A percentile compares a stretch with the other conserved stretches of the same genome.
Conservation (phyloP, 1,139 yeast species). For the Meyerozyma guilliermondii region DNA sequence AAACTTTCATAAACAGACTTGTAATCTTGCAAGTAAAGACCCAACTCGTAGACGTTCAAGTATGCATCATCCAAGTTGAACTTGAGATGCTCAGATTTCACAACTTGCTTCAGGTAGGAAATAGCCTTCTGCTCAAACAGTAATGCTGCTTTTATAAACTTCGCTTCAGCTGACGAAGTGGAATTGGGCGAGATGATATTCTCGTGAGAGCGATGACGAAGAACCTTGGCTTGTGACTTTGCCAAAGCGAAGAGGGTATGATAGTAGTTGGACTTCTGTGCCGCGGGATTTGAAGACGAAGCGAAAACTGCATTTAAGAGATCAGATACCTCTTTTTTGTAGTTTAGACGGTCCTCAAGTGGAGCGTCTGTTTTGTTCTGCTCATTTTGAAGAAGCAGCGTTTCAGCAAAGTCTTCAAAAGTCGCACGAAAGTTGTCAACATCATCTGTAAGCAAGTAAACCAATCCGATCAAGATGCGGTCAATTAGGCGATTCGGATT, state of each 20-base stretch:
- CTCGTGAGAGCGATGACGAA: conserved; percentile 7
- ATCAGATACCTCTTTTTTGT: neutral
- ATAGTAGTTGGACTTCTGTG: conserved; percentile 26
- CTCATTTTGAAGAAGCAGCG: conserved; percentile 3
- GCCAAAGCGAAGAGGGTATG: conserved; percentile 31
- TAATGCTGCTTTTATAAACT: conserved; percentile 14
- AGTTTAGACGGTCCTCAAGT: neutral
- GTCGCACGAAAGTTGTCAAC: conserved; percentile 18
- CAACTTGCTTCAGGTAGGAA: neutral
- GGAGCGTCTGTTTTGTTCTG: neutral
- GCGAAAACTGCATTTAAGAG: neutral
- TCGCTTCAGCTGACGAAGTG: neutral
- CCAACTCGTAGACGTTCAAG: conserved; percentile 26
- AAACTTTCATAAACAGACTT: conserved; percentile 22
- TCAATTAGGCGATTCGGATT: conserved; percentile 15
- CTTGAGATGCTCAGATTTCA: neutral
- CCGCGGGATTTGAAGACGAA: conserved; percentile 4
- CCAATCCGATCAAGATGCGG: conserved; percentile 30
- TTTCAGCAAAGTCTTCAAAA: conserved; percentile 15
- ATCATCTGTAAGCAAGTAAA: conserved; percentile 27
- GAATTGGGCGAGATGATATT: neutral
- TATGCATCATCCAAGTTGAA: conserved; percentile 15
- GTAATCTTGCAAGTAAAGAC: conserved; percentile 22
- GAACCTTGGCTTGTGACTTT: conserved; percentile 14
- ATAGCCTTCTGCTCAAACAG: conserved; percentile 31